phyloP scores from a whole-genome alignment of 2,329 filamentous ascomycete species.

The Penicillium sp. region DNA sequence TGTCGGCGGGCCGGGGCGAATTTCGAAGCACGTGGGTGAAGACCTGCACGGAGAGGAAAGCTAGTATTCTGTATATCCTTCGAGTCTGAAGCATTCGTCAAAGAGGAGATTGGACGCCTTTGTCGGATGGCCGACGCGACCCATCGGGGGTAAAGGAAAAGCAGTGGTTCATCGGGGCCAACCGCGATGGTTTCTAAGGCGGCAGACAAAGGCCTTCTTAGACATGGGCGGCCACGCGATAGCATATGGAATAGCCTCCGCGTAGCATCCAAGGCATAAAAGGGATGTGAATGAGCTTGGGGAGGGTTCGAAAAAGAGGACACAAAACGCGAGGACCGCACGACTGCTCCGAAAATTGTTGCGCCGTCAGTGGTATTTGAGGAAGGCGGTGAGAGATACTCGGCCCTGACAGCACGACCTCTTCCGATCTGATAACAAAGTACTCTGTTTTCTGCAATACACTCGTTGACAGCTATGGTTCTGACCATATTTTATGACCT shows the following conservation, averaged over 20 bases:
- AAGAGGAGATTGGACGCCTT: conserved; percentile 22
- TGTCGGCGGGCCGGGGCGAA: conserved; percentile 10
- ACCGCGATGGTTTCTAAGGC: conserved; percentile 39
- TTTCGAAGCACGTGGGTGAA: conserved; percentile 1
- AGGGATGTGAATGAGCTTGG: background rate
- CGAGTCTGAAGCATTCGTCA: conserved; percentile 10
- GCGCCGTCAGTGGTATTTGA: conserved; percentile 14
- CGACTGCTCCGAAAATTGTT: conserved; percentile 24
- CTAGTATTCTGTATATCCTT: background rate
- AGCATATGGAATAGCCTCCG: conserved; percentile 39
- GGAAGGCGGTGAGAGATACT: conserved; percentile 26
- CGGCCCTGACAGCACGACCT: background rate
- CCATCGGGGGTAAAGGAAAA: conserved; percentile 50
- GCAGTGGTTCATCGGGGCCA: conserved; percentile 45
- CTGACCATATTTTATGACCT: no score
- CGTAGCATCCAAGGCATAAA: conserved; percentile 21
- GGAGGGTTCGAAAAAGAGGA: conserved; percentile 6
- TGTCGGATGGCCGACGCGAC: conserved; percentile 31
- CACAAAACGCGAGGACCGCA: conserved; percentile 9
- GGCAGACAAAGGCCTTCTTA: conserved; percentile 41
- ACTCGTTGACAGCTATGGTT: no score
- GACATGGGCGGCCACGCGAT: conserved; percentile 44
- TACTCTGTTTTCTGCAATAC: background rate
- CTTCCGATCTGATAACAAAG: conserved; percentile 4
- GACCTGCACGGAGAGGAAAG: background rate